Percentiles rank a stretch among this genome's conserved stretches.
These are phyloP conservation scores for Gaeumannomyces tritici DNA, from an alignment of 2,329 filamentous ascomycete species.

Conservation along the genomic window DNA sequence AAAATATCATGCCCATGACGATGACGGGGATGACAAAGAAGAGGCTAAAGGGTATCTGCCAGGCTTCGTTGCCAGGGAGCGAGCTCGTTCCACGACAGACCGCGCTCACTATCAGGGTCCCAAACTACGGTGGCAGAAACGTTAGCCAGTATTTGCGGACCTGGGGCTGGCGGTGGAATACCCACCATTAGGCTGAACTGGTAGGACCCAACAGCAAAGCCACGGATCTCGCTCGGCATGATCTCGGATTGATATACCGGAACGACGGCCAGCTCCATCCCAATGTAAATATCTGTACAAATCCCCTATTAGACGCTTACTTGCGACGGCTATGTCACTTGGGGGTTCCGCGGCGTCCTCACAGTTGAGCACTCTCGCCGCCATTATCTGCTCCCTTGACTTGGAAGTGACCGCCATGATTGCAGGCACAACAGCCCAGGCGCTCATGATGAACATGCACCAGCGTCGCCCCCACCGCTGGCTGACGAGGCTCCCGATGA, in stretches of 20 bases:
- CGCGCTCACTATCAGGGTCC: constrained; percentile 11
- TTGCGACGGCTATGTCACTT: not conserved
- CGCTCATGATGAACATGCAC: constrained; percentile 26
- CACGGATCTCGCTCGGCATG: constrained; percentile 18
- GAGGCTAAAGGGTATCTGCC: constrained; percentile 22
- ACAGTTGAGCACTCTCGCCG: constrained; percentile 23
- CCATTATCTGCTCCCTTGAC: constrained; percentile 19
- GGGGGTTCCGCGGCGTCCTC: no score
- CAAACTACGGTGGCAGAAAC: not conserved
- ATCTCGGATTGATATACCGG: constrained; percentile 25
- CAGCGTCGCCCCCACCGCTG: constrained; percentile 21
- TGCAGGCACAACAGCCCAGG: constrained; percentile 21
- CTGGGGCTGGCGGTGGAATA: not conserved
- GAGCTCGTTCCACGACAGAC: constrained; percentile 19
- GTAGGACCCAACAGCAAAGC: constrained; percentile 23
- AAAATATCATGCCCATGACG: constrained; percentile 15
- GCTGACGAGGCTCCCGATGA: constrained; percentile 18
- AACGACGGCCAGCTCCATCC: constrained; percentile 27
- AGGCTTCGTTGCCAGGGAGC: constrained; percentile 19
- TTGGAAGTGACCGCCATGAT: constrained; percentile 21
- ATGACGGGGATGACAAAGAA: constrained; percentile 23
- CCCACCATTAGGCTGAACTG: constrained; percentile 20
- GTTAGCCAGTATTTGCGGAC: not conserved
- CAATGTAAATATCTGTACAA: constrained; percentile 21
- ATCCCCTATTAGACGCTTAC: no score